Evolutionary conservation across 257 asterid genomes (phyloP).

Genomic region (Nemophila menziesii): DNA sequence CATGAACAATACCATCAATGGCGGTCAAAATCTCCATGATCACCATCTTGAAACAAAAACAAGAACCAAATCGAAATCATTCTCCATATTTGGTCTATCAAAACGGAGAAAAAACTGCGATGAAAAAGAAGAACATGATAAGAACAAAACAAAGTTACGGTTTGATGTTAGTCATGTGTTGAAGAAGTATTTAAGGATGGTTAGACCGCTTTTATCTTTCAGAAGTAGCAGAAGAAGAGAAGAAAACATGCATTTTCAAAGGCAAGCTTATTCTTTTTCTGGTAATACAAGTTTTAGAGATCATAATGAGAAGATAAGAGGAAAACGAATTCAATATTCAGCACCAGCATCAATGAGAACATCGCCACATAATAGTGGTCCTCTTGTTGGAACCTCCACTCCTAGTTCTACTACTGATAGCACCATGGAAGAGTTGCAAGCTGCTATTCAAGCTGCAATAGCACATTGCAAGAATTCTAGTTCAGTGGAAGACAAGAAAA

Average conservation of each 20-base stretch:
- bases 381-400: conserved; percentile 23
- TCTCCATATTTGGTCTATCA: conserved; percentile 41
- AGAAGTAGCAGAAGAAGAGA: conserved; percentile 16
- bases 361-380: conserved; percentile 80
- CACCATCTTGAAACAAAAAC: conserved; percentile 10
- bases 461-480: conserved; percentile 84
- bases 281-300: conserved; percentile 45
- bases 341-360: conserved; percentile 76
- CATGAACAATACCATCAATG: not conserved
- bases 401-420: conserved; percentile 34
- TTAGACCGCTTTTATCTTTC: conserved; percentile 42
- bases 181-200: conserved; percentile 53
- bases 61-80: conserved; percentile 47
- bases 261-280: conserved; percentile 43
- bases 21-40: not conserved
- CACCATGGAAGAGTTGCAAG: conserved; percentile 85
- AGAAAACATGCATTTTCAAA: conserved; percentile 16
- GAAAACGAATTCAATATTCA: conserved; percentile 39
- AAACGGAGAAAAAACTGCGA: conserved; percentile 31
- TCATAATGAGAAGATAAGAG: conserved; percentile 27
- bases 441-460: conserved; percentile 91
- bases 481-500: conserved; percentile 29
- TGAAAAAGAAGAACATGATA: not conserved
- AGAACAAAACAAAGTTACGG: conserved; percentile 29
- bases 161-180: conserved; percentile 35